These are phyloP conservation scores for Pseudogymnoascus sp. DNA, from an alignment of 2,329 filamentous ascomycete genomes.

Conservation along the genomic window DNA sequence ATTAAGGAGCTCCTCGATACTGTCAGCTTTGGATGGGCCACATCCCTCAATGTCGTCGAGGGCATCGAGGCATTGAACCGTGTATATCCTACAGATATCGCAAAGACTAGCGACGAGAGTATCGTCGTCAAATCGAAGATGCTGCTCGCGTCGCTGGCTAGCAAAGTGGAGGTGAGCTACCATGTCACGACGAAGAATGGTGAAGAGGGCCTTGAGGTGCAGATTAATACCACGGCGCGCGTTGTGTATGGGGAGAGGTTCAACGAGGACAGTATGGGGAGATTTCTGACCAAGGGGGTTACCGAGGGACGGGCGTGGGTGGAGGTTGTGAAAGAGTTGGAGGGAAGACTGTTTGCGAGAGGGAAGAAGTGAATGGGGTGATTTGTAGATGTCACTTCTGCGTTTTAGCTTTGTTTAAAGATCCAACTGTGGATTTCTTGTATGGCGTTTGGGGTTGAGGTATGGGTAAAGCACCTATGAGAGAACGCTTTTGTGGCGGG, in stretches of 20 bases:
- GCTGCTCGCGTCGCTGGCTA: constrained; percentile 55
- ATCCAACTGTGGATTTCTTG: neutral
- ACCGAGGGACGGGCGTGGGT: constrained; percentile 41
- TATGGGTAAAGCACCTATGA: neutral
- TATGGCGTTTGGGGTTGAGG: constrained; percentile 1
- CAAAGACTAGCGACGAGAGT: constrained; percentile 54
- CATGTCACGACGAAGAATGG: constrained; percentile 41
- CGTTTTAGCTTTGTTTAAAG: neutral
- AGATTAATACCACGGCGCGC: constrained; percentile 44
- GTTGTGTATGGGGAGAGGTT: constrained; percentile 74
- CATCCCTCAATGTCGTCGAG: constrained; percentile 48
- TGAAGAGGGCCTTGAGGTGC: constrained; percentile 45
- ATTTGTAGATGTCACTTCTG: neutral
- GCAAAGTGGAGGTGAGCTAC: constrained; percentile 58
- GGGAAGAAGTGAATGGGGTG: constrained; percentile 38
- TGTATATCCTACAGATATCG: constrained; percentile 56
- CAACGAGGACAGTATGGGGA: constrained; percentile 65
- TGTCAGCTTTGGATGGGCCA: constrained; percentile 58
- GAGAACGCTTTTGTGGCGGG: constrained; percentile 4
- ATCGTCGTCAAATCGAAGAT: constrained; percentile 54
- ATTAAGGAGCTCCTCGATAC: constrained; percentile 49
- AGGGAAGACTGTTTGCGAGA: constrained; percentile 45
- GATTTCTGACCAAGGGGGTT: constrained; percentile 55
- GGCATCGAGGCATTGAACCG: constrained; percentile 54
- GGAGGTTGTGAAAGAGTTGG: constrained; percentile 46